Conservation (phyloP, 805 yeast species). For the Yueomyces sinensis region DNA sequence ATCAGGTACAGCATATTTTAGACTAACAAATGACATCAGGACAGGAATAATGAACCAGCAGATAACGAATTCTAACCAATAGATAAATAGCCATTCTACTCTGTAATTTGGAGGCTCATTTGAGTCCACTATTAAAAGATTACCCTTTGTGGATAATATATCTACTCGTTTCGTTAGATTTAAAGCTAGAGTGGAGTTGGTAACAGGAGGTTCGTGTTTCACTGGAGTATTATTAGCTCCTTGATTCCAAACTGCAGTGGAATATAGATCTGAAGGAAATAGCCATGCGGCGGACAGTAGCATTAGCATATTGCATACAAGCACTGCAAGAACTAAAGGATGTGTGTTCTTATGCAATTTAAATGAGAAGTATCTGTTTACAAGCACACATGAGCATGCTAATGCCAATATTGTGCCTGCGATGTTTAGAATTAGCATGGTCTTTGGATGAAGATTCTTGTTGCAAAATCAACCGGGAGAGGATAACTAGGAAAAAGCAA, state of each 20-base stretch:
- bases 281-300: constrained; percentile 18
- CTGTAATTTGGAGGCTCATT: constrained; percentile 5
- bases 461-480: no score
- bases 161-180: neutral
- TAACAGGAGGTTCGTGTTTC: constrained; percentile 1
- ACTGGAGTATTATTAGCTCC: neutral
- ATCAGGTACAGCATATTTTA: constrained; percentile 14
- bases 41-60: constrained; percentile 24
- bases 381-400: constrained; percentile 8
- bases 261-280: constrained; percentile 18
- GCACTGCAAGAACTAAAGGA: constrained; percentile 11
- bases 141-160: neutral
- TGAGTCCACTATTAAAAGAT: neutral
- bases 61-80: constrained; percentile 19
- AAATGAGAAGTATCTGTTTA: constrained; percentile 19
- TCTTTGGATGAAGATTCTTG: no score
- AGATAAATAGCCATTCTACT: constrained; percentile 15
- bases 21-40: constrained; percentile 17
- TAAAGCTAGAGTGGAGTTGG: neutral
- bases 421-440: constrained; percentile 1
- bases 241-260: constrained; percentile 2
- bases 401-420: constrained; percentile 1
- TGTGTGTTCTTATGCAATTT: constrained; percentile 16
- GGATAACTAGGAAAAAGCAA: no score
- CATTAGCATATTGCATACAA: constrained; percentile 16